A percentile compares a stretch with the other conserved stretches of the same genome.
phyloP scores from a whole-genome alignment of 371 early-diverging fungal genomes.

The Rhizopus sp. region DNA sequence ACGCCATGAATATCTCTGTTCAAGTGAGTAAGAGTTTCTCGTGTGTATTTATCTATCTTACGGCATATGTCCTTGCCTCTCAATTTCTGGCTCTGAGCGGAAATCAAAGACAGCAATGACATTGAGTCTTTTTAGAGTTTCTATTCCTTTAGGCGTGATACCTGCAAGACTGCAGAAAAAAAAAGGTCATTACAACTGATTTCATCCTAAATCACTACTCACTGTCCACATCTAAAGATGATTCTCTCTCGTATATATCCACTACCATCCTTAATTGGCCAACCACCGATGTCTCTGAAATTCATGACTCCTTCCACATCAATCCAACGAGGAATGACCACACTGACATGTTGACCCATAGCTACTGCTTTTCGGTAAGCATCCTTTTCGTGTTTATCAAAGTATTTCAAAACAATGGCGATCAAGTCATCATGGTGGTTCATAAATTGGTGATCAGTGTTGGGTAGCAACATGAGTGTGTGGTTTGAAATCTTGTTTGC shows the following conservation, averaged over 20 bases:
- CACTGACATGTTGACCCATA: constrained; percentile 34
- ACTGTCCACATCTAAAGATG: constrained; percentile 54
- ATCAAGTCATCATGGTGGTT: constrained; percentile 40
- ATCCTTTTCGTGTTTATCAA: constrained; percentile 38
- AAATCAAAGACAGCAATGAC: constrained; percentile 59
- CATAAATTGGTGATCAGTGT: constrained; percentile 54
- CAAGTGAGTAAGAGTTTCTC: background rate
- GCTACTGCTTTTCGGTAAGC: constrained; percentile 47
- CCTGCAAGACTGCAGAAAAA: constrained; percentile 36
- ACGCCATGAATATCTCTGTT: constrained; percentile 35
- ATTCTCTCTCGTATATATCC: constrained; percentile 47
- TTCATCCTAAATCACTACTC: constrained; percentile 10
- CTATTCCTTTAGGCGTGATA: constrained; percentile 51
- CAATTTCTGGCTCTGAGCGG: constrained; percentile 55
- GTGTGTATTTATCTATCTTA: constrained; percentile 13
- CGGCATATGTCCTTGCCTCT: constrained; percentile 52
- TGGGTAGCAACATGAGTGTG: constrained; percentile 46
- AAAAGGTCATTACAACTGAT: background rate
- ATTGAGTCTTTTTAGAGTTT: constrained; percentile 45
- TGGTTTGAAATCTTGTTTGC: constrained; percentile 50
- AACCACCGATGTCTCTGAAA: constrained; percentile 62
- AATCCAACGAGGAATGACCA: constrained; percentile 45
- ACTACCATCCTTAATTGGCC: constrained; percentile 39
- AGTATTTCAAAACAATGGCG: constrained; percentile 34
- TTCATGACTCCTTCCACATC: constrained; percentile 61